A percentile compares a stretch with the other conserved stretches of the same genome.
These are phyloP conservation scores for Nemania diffusa DNA, from an alignment of 2,329 filamentous ascomycete genomes.

Conservation along the genomic window DNA sequence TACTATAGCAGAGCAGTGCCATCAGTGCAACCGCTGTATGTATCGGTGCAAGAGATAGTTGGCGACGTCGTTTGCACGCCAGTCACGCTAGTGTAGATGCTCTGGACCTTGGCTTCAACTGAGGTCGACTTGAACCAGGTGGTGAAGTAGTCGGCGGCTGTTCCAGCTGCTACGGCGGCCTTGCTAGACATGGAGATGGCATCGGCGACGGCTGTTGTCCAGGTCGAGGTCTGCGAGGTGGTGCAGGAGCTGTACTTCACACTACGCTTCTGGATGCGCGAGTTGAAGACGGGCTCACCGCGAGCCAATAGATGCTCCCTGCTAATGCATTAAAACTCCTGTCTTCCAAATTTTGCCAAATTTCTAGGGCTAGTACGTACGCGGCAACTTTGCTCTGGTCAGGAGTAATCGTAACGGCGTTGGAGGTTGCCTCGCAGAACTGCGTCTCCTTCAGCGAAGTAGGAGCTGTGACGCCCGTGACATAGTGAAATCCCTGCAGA, in stretches of 20 bases:
- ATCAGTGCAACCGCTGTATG: slow-evolving; percentile 32
- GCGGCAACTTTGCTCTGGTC: slow-evolving; percentile 34
- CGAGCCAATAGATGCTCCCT: slow-evolving; percentile 35
- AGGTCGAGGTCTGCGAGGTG: slow-evolving; percentile 30
- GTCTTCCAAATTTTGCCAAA: background rate
- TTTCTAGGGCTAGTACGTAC: slow-evolving; percentile 22
- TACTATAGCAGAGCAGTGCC: slow-evolving; percentile 36
- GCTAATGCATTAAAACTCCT: slow-evolving; percentile 14
- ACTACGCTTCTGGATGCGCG: slow-evolving; percentile 37
- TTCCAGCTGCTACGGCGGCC: slow-evolving; percentile 29
- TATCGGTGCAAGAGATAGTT: slow-evolving; percentile 37
- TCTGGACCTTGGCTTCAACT: slow-evolving; percentile 26
- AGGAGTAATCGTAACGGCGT: slow-evolving; percentile 31
- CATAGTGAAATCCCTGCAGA: slow-evolving; percentile 39
- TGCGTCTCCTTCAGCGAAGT: slow-evolving; percentile 31
- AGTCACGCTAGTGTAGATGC: slow-evolving; percentile 33
- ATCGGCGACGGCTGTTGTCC: slow-evolving; percentile 30
- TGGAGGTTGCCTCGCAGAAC: slow-evolving; percentile 36
- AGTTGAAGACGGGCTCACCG: slow-evolving; percentile 30
- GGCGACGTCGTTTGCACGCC: slow-evolving; percentile 37
- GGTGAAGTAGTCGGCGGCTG: slow-evolving; percentile 32
- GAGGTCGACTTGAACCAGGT: slow-evolving; percentile 39
- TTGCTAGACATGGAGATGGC: slow-evolving; percentile 34
- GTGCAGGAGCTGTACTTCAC: slow-evolving; percentile 35
- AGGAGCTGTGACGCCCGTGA: slow-evolving; percentile 34